phyloP scores from a whole-genome alignment of 2,329 filamentous ascomycete species.

The Aspergillus fumigatiaffinis region DNA sequence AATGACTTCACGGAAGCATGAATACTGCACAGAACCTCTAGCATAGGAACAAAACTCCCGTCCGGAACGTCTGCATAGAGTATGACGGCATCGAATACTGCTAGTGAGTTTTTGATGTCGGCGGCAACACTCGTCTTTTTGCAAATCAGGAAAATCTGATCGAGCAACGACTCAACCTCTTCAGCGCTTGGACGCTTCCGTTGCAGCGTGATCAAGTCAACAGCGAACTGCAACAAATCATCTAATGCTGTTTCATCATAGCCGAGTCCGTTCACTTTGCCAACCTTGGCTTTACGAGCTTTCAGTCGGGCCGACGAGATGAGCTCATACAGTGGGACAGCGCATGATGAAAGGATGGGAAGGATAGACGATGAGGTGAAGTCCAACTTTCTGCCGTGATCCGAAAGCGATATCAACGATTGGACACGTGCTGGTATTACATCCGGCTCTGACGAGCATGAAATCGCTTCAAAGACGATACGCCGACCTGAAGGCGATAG shows the following conservation, averaged over 20 bases:
- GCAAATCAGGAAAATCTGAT: constrained; percentile 38
- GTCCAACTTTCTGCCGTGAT: constrained; percentile 42
- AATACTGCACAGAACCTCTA: constrained; percentile 43
- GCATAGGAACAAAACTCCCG: constrained; percentile 32
- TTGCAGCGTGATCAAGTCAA: constrained; percentile 42
- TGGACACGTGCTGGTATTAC: constrained; percentile 37
- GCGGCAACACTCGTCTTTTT: constrained; percentile 38
- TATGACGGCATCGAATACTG: constrained; percentile 42
- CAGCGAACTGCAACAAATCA: constrained; percentile 39
- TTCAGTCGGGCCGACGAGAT: constrained; percentile 35
- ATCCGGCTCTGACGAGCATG: constrained; percentile 30
- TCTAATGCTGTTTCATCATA: constrained; percentile 35
- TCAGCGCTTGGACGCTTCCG: constrained; percentile 32
- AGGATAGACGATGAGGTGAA: constrained; percentile 37
- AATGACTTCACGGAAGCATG: constrained; percentile 42
- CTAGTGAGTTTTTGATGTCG: constrained; percentile 41
- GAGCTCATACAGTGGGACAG: constrained; percentile 36
- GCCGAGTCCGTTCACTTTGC: constrained; percentile 27
- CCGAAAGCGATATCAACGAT: constrained; percentile 38
- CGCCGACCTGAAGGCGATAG: constrained; percentile 32
- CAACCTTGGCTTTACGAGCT: constrained; percentile 33
- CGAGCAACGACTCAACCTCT: constrained; percentile 35
- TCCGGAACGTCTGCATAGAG: constrained; percentile 38
- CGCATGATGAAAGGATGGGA: constrained; percentile 37
- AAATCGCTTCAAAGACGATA: constrained; percentile 35